Base-by-base conservation (phyloP, 73 alveolate genomes). In the Paramecium biaurelia region DNA sequence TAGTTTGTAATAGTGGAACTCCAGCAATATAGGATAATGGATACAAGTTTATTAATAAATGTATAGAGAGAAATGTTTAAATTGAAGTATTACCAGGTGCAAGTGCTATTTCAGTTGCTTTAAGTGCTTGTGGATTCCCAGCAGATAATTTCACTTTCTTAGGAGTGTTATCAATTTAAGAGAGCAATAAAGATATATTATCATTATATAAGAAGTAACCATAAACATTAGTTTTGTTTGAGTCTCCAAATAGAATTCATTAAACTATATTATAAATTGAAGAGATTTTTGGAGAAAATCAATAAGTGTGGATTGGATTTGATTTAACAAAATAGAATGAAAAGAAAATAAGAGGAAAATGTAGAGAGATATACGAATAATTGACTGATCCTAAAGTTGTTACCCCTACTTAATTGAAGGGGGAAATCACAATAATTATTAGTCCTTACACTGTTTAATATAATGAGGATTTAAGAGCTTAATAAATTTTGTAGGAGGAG, bases 21-120 rank as follows among this genome's bases (percentile, higher is more conserved):
- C 99, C 99, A 28, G 92, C 96, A 10, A 94, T 96, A 10, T 94
- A 98, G 12, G 99, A 96, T 82, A 97, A 97, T n/a, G 99, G 99
- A 2, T 96, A 88, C 42, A 92, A 89, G 85, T 74, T 96, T 11
- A 94, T 96, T 0, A 88, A 58, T 59, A 95, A 92, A 67, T 95
- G 68, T 23, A 53, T 53, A 15, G 68, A 53, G 11, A 53, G 32
- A 14, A 53, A 53, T 18, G 30, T 53, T 18, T 21, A 15, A 18
- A 53, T 53, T 53, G 68, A 53, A 53, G 68, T 53, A 53, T 53
- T 53, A 53, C 68, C 68, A 53, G 68, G 68, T 5, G 68, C 68
- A 53, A 53, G 68, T 53, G 96, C 98, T 15, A 97, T 95, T 10
- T 76, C 93, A 15, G 92, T 92, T 1, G 99, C 98, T 2, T 70